Evolutionary conservation across 2,329 filamentous ascomycete species (phyloP).

Genomic region (Colletotrichum chrysophilum): DNA sequence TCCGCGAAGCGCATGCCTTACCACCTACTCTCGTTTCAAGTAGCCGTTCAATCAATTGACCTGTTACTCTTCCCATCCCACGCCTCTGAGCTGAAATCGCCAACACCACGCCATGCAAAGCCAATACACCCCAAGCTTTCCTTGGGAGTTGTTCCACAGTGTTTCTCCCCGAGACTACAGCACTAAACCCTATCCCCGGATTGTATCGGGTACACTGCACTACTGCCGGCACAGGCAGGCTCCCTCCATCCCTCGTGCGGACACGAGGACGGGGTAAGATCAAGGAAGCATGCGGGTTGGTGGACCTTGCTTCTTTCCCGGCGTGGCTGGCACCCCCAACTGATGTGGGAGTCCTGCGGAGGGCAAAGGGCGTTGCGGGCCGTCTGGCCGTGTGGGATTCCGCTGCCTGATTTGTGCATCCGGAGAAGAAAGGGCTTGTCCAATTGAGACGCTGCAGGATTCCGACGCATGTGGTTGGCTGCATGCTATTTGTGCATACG

Average conservation of each 20-base stretch:
- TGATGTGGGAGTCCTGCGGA: background rate
- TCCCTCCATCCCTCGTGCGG: background rate
- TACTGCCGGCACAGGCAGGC: background rate
- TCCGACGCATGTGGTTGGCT: background rate
- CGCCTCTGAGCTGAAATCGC: background rate
- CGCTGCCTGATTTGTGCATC: background rate
- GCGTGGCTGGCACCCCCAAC: background rate
- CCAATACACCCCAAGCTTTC: background rate
- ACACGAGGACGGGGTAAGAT: background rate
- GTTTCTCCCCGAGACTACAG: background rate
- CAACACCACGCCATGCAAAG: background rate
- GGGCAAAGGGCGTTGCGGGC: background rate
- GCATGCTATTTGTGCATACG: background rate
- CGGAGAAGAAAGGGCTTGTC: background rate
- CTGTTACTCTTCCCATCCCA: background rate
- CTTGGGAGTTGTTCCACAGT: background rate
- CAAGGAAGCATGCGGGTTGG: background rate
- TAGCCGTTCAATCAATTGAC: conserved; percentile 1
- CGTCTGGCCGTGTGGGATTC: background rate
- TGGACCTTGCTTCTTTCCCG: background rate
- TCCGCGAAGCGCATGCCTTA: background rate
- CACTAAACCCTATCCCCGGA: background rate
- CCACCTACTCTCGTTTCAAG: conserved; percentile 12
- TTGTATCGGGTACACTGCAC: background rate
- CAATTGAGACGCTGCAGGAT: background rate